phyloP scores from a whole-genome alignment of 2,329 filamentous ascomycete genomes.

The Cladobotryum protrusum region DNA sequence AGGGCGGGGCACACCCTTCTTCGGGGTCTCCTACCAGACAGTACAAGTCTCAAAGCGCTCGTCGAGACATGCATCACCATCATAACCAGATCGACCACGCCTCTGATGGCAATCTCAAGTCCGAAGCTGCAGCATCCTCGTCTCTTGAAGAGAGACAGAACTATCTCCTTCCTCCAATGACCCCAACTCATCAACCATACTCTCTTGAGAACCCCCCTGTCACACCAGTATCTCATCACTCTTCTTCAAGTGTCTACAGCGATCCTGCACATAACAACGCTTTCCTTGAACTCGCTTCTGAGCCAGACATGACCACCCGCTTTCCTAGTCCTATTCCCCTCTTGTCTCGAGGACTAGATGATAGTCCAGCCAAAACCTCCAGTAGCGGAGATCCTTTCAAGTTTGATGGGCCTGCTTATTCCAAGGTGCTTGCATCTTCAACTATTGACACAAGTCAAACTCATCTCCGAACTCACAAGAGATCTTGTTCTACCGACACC shows the following conservation, averaged over 20 bases:
- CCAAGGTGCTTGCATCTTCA: constrained; percentile 29
- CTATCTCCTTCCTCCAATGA: background rate
- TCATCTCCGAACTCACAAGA: constrained; percentile 14
- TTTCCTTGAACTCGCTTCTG: background rate
- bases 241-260: background rate
- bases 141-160: background rate
- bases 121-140: too few relatives aligned
- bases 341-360: background rate
- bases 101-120: too few relatives aligned
- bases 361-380: constrained; percentile 24
- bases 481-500: background rate
- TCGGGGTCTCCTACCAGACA: too few relatives aligned
- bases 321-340: background rate
- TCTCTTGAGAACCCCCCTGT: background rate
- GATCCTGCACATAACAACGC: background rate
- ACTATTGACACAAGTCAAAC: constrained; percentile 30
- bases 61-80: too few relatives aligned
- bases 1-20: constrained; percentile 13
- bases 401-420: constrained; percentile 37
- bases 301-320: background rate
- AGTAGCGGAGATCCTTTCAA: constrained; percentile 39
- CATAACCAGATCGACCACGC: too few relatives aligned
- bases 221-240: background rate
- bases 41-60: too few relatives aligned
- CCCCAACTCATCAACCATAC: background rate